Base-by-base conservation (phyloP, 1,139 yeast genomes). In the Debaryomyces sp. region DNA sequence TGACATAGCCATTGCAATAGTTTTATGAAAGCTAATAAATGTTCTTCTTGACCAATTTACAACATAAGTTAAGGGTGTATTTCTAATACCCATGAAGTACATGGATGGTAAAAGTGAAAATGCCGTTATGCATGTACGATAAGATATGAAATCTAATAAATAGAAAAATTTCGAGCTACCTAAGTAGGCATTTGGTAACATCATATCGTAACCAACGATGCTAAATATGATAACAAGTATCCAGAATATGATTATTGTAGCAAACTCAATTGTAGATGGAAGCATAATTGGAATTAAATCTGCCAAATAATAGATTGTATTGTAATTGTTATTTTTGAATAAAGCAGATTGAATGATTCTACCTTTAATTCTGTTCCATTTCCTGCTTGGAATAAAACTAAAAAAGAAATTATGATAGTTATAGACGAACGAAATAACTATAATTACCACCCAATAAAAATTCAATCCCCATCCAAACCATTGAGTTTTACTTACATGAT, bases 391-490 rank as follows among this genome's bases (percentile, higher is more conserved):
- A 5, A 32, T 32, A 15, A 37, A 27, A 6, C 23, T 6, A 15
- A 36, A 32, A 8, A 15, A 18, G 12, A 13, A 4, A 6, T 13
- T 36, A 6, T 21, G 33, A 12, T 66, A 38, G 47, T 73, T 72
- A 49, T 58, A 46, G 15, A 60, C 24, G 4, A 63, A 48, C 17
- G 61, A 69, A 35, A 67, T 22, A 22, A 60, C n/a, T 45, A 73
- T 47, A 7, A 73, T 53, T 3, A 63, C 51, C 1, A 59, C 63
- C 71, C 78, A 75, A 51, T 64, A 75, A 48, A 68, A 70, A 30
- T 68, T 61, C 47, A 69, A 58, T 15, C 75, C 77, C 71, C 75
- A 74, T 9, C 74, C 73, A 49, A 67, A 66, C 59, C 72, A 68
- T 52, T 72, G 73, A 13, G 75, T 64, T 42, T 68, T 60, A 13